These are phyloP conservation scores for Phytophthora capsici DNA, from an alignment of 352 stramenopile species.

Conservation along the genomic window DNA sequence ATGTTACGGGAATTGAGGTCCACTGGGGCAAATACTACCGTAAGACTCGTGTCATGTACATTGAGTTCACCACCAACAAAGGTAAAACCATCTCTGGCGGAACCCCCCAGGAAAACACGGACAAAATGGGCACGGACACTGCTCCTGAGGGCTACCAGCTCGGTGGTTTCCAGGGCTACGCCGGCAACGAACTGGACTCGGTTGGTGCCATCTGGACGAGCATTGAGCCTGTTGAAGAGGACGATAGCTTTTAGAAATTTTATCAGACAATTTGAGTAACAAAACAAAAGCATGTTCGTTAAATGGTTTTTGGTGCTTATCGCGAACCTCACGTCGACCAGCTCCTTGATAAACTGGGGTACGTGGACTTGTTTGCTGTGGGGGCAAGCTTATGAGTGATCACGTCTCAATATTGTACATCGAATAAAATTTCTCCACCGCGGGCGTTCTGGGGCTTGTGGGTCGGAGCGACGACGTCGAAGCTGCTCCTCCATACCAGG, in stretches of 20 bases:
- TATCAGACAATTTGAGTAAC: too few species aligned
- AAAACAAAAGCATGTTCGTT: too few species aligned
- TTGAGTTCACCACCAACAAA: slow-evolving; percentile 15
- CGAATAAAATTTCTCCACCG: slow-evolving; percentile 40
- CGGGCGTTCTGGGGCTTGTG: slow-evolving; percentile 17
- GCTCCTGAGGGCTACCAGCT: slow-evolving; percentile 9
- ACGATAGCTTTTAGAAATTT: not conserved
- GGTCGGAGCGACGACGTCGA: slow-evolving; percentile 33
- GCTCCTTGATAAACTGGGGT: not conserved
- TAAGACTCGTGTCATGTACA: slow-evolving; percentile 25
- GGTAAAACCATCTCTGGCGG: slow-evolving; percentile 1
- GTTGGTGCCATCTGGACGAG: slow-evolving; percentile 11
- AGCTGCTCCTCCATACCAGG: slow-evolving; percentile 20
- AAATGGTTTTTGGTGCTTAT: too few species aligned
- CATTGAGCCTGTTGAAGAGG: not conserved
- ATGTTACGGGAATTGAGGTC: slow-evolving; percentile 14
- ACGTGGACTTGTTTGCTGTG: not conserved
- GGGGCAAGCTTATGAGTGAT: not conserved
- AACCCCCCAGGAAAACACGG: not conserved
- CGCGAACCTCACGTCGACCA: not conserved
- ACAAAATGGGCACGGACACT: not conserved
- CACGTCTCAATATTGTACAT: slow-evolving; percentile 22
- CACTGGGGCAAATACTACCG: slow-evolving; percentile 19
- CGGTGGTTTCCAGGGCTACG: slow-evolving; percentile 6
- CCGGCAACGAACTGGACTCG: slow-evolving; percentile 10